Evolutionary conservation across 1,284 basidiomycete species (phyloP).

Genomic region (Ustilago hordei): DNA sequence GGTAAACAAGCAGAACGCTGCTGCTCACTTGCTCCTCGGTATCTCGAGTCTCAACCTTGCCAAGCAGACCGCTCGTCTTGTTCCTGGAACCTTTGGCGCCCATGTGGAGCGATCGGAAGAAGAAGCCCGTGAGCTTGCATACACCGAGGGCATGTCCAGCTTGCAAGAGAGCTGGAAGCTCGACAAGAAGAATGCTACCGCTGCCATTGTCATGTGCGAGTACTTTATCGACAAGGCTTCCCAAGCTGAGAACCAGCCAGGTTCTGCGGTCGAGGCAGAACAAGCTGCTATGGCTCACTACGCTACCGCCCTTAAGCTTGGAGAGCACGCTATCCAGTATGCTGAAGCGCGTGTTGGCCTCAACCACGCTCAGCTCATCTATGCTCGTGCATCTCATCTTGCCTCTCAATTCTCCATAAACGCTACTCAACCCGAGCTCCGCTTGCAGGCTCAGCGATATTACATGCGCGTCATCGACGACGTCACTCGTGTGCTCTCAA

Average conservation of each 20-base stretch:
- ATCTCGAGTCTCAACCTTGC: conserved; percentile 62
- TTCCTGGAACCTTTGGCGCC: conserved; percentile 58
- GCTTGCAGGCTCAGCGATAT: conserved; percentile 61
- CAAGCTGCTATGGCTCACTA: conserved; percentile 52
- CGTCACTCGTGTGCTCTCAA: conserved; percentile 38
- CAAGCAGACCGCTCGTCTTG: conserved; percentile 51
- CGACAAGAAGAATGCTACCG: conserved; percentile 65
- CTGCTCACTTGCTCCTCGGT: conserved; percentile 63
- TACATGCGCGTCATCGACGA: conserved; percentile 61
- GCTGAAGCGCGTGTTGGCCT: conserved; percentile 60
- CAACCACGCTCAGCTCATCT: conserved; percentile 60
- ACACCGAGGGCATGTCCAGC: conserved; percentile 61
- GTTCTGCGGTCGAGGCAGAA: conserved; percentile 22
- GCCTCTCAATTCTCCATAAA: conserved; percentile 55
- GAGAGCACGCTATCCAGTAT: conserved; percentile 68
- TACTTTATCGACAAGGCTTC: conserved; percentile 59
- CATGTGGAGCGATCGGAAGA: conserved; percentile 56
- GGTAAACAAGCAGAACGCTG: conserved; percentile 42
- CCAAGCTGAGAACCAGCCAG: conserved; percentile 30
- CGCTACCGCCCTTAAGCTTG: conserved; percentile 63
- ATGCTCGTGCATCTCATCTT: conserved; percentile 64
- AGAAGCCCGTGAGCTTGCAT: conserved; percentile 59
- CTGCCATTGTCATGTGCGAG: conserved; percentile 63
- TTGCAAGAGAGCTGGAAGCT: conserved; percentile 65
- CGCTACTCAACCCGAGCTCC: conserved; percentile 46